Evolutionary conservation across 331 rosid genomes (phyloP).

Genomic region (Ulmus americana): DNA sequence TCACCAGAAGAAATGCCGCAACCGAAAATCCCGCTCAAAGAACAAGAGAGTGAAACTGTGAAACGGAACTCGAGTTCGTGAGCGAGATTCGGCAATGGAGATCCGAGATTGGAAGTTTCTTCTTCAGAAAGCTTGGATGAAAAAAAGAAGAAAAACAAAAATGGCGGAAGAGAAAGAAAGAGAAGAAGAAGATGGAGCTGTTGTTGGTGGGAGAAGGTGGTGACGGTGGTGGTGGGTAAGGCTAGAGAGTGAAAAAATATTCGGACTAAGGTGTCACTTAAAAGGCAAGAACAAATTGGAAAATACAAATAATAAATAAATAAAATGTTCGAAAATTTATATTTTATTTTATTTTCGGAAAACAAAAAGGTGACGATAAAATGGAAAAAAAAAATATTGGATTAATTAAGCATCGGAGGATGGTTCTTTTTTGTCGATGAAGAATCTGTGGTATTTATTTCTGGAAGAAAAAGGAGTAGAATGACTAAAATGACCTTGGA

Average conservation of each 20-base stretch:
- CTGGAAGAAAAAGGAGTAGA: not conserved
- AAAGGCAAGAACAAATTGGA: slow-evolving; percentile 40
- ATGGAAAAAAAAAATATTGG: no score
- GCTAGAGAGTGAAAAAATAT: slow-evolving; percentile 43
- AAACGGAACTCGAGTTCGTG: slow-evolving; percentile 10
- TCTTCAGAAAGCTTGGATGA: not conserved
- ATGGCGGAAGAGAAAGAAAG: not conserved
- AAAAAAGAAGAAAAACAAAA: not conserved
- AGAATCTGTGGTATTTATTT: slow-evolving; percentile 13
- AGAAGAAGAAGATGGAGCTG: not conserved
- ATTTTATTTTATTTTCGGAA: not conserved
- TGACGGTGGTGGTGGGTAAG: slow-evolving; percentile 18
- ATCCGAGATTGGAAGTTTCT: slow-evolving; percentile 22
- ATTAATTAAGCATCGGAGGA: slow-evolving; percentile 16
- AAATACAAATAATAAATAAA: slow-evolving; percentile 35
- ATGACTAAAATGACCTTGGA: slow-evolving; percentile 35
- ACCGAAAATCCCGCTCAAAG: not conserved
- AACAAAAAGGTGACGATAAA: not conserved
- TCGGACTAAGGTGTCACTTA: slow-evolving; percentile 52
- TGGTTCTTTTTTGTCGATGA: not conserved
- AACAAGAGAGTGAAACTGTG: slow-evolving; percentile 6
- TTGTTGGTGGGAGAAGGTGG: slow-evolving; percentile 25
- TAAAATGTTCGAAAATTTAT: not conserved
- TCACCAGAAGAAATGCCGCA: slow-evolving; percentile 38
- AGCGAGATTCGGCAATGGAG: slow-evolving; percentile 29